Evolutionary conservation across 441 rosid species (phyloP).

Genomic region (Pelargonium australe): DNA sequence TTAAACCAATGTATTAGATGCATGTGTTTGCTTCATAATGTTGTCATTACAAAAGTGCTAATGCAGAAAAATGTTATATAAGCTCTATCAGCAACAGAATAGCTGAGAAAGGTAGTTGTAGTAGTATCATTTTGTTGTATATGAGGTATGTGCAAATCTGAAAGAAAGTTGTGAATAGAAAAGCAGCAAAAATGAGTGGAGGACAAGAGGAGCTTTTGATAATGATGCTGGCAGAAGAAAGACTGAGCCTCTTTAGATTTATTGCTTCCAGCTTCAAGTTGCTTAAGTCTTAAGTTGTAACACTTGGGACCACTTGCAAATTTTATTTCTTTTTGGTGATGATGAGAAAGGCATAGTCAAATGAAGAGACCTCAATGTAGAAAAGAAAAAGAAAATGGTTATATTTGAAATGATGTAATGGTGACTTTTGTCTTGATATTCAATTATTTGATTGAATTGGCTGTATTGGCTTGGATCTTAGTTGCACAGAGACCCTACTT

Average conservation of each 20-base stretch:
- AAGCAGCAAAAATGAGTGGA: conserved; percentile 17
- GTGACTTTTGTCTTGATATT: background rate
- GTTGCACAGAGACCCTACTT: no score
- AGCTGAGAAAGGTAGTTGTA: conserved; percentile 1
- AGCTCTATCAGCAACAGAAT: background rate
- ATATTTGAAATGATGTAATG: background rate
- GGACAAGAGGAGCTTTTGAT: background rate
- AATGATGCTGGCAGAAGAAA: background rate
- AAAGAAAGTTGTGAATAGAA: background rate
- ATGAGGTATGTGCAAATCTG: background rate
- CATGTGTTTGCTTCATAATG: background rate
- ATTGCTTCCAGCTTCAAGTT: conserved; percentile 5
- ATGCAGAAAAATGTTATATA: background rate
- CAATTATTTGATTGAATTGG: background rate
- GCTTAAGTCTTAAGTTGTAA: background rate
- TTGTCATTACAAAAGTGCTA: background rate
- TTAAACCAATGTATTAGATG: background rate
- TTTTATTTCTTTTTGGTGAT: background rate
- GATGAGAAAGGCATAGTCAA: background rate
- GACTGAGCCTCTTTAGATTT: background rate
- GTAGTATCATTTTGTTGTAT: background rate
- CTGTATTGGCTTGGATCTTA: background rate
- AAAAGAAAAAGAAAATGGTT: no score
- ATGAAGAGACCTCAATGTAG: background rate
- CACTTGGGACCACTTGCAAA: background rate